Conservation (phyloP, 306 rosid species). For the Cyamopsis tetragonoloba region DNA sequence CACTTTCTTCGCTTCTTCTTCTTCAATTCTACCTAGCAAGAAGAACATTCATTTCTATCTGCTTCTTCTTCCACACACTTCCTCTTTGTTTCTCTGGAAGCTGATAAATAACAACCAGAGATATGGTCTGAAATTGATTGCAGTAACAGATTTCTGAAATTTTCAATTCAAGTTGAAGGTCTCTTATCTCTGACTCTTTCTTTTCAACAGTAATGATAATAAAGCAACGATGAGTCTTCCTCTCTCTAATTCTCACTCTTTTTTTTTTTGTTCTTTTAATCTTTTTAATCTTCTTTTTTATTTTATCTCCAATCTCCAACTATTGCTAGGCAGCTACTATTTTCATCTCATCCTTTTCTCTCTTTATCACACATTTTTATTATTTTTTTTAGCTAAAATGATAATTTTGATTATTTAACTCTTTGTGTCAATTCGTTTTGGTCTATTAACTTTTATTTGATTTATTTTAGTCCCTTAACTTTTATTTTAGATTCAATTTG, state of each 20-base stretch:
- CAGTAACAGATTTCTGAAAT: constrained; percentile 23
- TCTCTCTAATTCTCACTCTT: not conserved
- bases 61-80: no score
- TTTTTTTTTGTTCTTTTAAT: not conserved
- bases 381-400: no score
- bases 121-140: constrained; percentile 28
- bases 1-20: not conserved
- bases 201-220: constrained; percentile 36
- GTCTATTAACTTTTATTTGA: no score
- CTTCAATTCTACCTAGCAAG: not conserved
- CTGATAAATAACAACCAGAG: not conserved
- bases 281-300: not conserved
- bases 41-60: constrained; percentile 20
- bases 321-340: constrained; percentile 27
- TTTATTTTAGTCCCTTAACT: no score
- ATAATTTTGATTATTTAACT: no score
- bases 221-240: constrained; percentile 2
- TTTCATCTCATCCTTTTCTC: not conserved
- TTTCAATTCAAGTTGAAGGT: not conserved
- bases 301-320: not conserved
- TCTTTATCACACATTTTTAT: no score
- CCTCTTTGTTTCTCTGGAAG: not conserved
- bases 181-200: constrained; percentile 25
- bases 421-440: no score
- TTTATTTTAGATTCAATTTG: no score